These are phyloP conservation scores for Parastagonospora avenae DNA, from an alignment of 2,329 filamentous ascomycete genomes.

Conservation along the genomic window DNA sequence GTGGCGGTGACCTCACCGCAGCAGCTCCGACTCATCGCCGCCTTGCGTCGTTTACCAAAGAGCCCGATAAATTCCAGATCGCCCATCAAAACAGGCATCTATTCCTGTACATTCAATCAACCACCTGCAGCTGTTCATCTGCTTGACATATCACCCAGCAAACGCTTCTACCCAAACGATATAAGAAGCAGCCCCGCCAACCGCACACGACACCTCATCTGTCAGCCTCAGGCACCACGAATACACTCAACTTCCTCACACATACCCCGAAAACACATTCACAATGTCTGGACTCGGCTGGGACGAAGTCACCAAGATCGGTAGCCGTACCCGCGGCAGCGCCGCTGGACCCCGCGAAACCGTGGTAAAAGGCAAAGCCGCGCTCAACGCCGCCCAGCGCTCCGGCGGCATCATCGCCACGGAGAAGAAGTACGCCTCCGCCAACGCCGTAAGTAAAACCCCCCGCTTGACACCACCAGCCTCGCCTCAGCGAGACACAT, in stretches of 20 bases:
- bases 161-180: constrained; percentile 5
- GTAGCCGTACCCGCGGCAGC: constrained; percentile 76
- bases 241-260: constrained; percentile 2
- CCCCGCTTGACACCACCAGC: not conserved
- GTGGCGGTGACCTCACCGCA: constrained; percentile 26
- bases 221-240: constrained; percentile 14
- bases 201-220: constrained; percentile 10
- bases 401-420: constrained; percentile 76
- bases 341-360: constrained; percentile 76
- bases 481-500: not conserved
- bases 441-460: constrained; percentile 74
- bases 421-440: constrained; percentile 86
- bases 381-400: constrained; percentile 88
- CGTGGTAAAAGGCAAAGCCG: constrained; percentile 81
- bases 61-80: constrained; percentile 17
- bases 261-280: constrained; percentile 11
- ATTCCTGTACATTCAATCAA: constrained; percentile 5
- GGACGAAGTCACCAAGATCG: constrained; percentile 91
- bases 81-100: constrained; percentile 1
- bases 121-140: constrained; percentile 1
- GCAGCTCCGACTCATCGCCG: constrained; percentile 23
- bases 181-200: constrained; percentile 11
- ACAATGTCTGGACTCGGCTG: constrained; percentile 75
- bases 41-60: constrained; percentile 11
- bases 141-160: constrained; percentile 13